A percentile compares a stretch with the other conserved stretches of the same genome.
phyloP scores from a whole-genome alignment of 2,329 filamentous ascomycete genomes.

The Epichloe scottii region DNA sequence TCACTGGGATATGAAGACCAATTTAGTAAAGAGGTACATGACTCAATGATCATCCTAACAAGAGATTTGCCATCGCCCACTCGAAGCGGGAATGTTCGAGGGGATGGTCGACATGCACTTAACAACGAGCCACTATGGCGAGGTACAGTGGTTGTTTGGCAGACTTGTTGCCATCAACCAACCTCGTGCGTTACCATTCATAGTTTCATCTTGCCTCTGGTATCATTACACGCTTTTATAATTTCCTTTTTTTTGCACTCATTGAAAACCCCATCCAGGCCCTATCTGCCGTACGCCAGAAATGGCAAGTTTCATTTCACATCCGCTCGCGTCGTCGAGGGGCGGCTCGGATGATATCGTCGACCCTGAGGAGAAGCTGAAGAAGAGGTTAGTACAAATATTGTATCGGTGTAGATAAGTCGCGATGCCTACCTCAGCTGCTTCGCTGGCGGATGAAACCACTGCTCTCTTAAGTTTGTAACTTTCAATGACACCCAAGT shows the following conservation, averaged over 20 bases:
- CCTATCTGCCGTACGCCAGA: neutral
- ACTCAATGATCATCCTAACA: too few species aligned
- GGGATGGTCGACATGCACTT: neutral
- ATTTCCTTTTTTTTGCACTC: neutral
- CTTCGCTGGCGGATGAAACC: conserved; percentile 89
- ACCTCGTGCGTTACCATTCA: conserved; percentile 11
- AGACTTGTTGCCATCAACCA: conserved; percentile 1
- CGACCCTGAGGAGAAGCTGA: conserved; percentile 79
- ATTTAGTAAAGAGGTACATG: too few species aligned
- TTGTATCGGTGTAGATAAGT: neutral
- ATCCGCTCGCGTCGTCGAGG: conserved; percentile 45
- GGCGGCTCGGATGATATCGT: conserved; percentile 94
- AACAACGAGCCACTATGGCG: neutral
- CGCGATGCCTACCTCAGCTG: conserved; percentile 69
- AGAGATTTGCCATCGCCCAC: too few species aligned
- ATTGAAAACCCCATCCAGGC: neutral
- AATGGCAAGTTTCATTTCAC: conserved; percentile 13
- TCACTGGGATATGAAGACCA: too few species aligned
- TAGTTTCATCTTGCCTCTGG: conserved; percentile 20
- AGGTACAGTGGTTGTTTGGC: neutral
- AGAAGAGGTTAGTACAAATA: neutral
- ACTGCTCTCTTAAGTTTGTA: conserved; percentile 99
- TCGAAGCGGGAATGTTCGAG: too few species aligned
- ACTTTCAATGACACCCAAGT: conserved; percentile 89
- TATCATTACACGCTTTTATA: conserved; percentile 22